Conservation (phyloP, 768 basidiomycete genomes). For the Lactifluus volemus region DNA sequence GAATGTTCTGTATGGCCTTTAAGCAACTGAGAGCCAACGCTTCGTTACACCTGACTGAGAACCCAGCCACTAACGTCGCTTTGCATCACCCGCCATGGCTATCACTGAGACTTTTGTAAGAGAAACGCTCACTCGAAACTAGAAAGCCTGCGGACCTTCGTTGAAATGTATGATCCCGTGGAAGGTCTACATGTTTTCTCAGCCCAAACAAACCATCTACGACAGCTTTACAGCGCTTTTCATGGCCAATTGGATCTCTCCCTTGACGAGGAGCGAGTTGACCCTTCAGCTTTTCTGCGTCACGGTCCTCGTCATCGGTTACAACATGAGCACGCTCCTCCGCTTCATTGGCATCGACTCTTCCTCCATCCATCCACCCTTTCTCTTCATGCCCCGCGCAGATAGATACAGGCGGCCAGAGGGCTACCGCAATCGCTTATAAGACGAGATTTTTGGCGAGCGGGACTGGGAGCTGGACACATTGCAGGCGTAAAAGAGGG, state of each 20-base stretch:
- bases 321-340: constrained; percentile 63
- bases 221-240: background rate
- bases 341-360: constrained; percentile 32
- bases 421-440: constrained; percentile 49
- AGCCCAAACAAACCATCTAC: too few species aligned
- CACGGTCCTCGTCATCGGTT: constrained; percentile 58
- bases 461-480: constrained; percentile 59
- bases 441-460: constrained; percentile 55
- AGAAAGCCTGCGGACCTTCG: too few species aligned
- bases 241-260: constrained; percentile 41
- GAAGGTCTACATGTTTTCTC: too few species aligned
- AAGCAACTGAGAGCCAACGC: too few species aligned
- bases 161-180: too few species aligned
- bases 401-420: constrained; percentile 40
- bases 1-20: background rate
- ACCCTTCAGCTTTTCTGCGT: constrained; percentile 59
- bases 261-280: constrained; percentile 67
- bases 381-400: background rate
- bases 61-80: too few species aligned
- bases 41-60: too few species aligned
- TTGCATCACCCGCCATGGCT: too few species aligned
- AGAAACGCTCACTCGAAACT: too few species aligned
- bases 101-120: too few species aligned
- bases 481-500: constrained; percentile 45
- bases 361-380: constrained; percentile 3